Percentiles rank a stretch among this genome's conserved stretches.
phyloP scores from a whole-genome alignment of 805 yeast genomes.

The Cyberlindnera japonica region DNA sequence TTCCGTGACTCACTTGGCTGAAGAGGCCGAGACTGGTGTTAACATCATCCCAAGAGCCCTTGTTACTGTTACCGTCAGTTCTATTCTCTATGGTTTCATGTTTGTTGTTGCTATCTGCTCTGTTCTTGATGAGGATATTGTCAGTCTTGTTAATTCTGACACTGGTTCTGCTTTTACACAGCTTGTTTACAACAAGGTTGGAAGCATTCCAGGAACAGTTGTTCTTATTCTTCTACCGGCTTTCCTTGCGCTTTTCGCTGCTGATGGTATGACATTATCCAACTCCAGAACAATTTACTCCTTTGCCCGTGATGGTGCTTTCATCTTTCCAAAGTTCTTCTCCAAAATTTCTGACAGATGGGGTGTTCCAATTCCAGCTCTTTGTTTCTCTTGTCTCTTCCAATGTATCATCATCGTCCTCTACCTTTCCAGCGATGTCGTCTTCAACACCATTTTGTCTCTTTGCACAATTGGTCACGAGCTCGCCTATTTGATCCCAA shows the following conservation, averaged over 20 bases:
- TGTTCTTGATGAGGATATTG: conserved; percentile 24
- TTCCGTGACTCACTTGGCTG: conserved; percentile 34
- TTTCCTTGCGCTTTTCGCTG: conserved; percentile 24
- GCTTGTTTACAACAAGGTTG: conserved; percentile 25
- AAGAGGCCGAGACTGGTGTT: conserved; percentile 28
- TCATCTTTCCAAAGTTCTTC: conserved; percentile 31
- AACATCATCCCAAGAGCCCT: conserved; percentile 34
- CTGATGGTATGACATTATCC: conserved; percentile 30
- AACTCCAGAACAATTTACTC: conserved; percentile 33
- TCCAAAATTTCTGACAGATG: conserved; percentile 25
- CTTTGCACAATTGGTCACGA: conserved; percentile 31
- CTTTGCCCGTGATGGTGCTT: conserved; percentile 34
- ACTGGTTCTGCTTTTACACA: conserved; percentile 29
- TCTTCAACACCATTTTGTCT: conserved; percentile 33
- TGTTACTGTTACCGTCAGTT: conserved; percentile 28
- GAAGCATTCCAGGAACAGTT: conserved; percentile 29
- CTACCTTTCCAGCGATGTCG: conserved; percentile 30
- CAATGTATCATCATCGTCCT: conserved; percentile 29
- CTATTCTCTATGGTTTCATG: conserved; percentile 31
- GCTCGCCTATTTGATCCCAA: conserved; percentile 32
- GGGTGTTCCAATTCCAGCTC: conserved; percentile 30
- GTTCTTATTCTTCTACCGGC: conserved; percentile 25
- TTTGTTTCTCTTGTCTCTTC: conserved; percentile 25
- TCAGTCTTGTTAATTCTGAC: conserved; percentile 16
- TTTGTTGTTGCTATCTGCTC: conserved; percentile 31